Base-by-base conservation (phyloP, 495 filamentous ascomycete genomes). In the Aspergillus mulundensis region DNA sequence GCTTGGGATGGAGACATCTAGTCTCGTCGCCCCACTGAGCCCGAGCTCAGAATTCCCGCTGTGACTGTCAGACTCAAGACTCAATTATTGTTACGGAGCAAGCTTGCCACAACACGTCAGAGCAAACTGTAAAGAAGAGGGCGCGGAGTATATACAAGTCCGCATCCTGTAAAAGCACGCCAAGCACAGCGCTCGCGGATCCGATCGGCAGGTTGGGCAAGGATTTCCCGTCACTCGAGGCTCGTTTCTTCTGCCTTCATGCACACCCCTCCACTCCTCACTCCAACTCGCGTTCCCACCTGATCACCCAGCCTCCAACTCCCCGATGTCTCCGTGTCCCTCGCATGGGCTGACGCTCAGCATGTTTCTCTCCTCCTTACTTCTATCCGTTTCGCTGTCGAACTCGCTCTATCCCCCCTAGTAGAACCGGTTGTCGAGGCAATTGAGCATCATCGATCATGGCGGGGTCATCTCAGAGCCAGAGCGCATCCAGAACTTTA, bases 131-230 rank as follows among this genome's bases (percentile, higher is more conserved):
- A 28, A 8, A 24, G 42, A 23, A 44, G 77, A 36, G 32, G 2
- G 6, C 5, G 32, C 12, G 32, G 25, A 28, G 12, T 4, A 36
- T 6, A 6, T 10, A 11, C 32, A 7, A 36, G 8, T 36, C 12
- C 2, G 32, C 12, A 15, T 6, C 32, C 2, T 14, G 32, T 15
- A 36, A 83, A 66, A 23, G 11, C 8, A 8, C 42, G 42, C 42
- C 42, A 44, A 44, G 42, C 19, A 23, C 18, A 15, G 42, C 19
- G 42, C 2, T 30, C 23, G 21, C 23, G 43, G 43, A 30, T 30
- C 43, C 1, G 41, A 3, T 10, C 12, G 41, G 12, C 41, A 3
- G 1, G 7, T 23, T 14, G 19, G 42, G 18, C n/a, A 21, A 44
- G 20, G 42, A 44, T 44, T 44, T 5, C 21, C 11, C 4, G 42